Percentiles rank a stretch among this genome's conserved stretches.
Conservation (phyloP, 495 filamentous ascomycete species). For the Pyronema omphalodes region DNA sequence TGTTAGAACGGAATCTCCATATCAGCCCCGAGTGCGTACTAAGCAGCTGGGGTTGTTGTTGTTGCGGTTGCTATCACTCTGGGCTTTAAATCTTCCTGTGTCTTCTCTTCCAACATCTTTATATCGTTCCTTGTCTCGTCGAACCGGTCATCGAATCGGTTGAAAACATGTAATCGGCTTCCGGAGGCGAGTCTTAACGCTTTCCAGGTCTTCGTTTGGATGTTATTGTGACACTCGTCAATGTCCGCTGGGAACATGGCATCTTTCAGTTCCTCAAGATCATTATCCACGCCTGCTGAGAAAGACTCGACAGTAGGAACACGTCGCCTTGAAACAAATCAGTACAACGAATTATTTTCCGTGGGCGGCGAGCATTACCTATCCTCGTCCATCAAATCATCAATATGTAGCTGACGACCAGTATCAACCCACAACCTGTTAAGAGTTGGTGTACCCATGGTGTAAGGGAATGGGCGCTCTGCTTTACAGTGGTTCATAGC, state of each 20-base stretch:
- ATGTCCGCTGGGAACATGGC: conserved; percentile 52
- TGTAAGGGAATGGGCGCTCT: conserved; percentile 44
- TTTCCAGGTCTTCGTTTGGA: conserved; percentile 76
- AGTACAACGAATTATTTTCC: neutral
- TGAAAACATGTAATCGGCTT: conserved; percentile 54
- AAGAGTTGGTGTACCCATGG: conserved; percentile 53
- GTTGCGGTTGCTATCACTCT: conserved; percentile 14
- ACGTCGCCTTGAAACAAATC: conserved; percentile 21
- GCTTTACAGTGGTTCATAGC: conserved; percentile 45
- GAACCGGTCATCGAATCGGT: conserved; percentile 54
- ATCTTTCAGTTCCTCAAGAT: conserved; percentile 55
- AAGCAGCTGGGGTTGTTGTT: neutral
- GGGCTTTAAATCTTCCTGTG: conserved; percentile 15
- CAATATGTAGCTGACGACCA: conserved; percentile 32
- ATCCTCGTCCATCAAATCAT: conserved; percentile 39
- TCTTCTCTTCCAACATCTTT: conserved; percentile 22
- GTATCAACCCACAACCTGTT: conserved; percentile 52
- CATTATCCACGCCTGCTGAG: conserved; percentile 26
- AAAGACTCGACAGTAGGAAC: conserved; percentile 38
- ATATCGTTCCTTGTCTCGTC: conserved; percentile 23
- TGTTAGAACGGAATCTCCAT: neutral
- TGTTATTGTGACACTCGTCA: conserved; percentile 42
- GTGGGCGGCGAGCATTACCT: conserved; percentile 27
- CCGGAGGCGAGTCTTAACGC: conserved; percentile 59
- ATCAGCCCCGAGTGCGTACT: neutral